These are phyloP conservation scores for Chloroidium sp. DNA, from an alignment of 163 green algal genomes.

Conservation along the genomic window DNA sequence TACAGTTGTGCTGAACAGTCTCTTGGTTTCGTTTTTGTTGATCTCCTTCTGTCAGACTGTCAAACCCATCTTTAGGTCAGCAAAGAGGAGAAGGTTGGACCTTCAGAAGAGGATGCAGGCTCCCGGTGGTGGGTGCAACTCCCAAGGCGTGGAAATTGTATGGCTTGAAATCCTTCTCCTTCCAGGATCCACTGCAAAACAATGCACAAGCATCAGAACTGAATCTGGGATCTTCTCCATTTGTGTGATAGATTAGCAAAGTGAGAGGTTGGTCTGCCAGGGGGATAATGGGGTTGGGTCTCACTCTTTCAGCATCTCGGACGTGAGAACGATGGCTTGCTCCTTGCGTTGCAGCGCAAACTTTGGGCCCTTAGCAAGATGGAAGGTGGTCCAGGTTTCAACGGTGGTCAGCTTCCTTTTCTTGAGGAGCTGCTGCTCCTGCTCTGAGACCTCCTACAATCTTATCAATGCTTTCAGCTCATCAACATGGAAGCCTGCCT, in stretches of 20 bases:
- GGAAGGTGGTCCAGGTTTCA: constrained; percentile 84
- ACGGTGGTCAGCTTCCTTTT: constrained; percentile 85
- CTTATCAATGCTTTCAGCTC: no score
- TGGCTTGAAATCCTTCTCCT: constrained; percentile 82
- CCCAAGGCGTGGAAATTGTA: constrained; percentile 96
- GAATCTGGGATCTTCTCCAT: no score
- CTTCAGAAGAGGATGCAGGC: constrained; percentile 97
- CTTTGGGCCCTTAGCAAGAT: constrained; percentile 78
- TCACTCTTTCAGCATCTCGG: constrained; percentile 86
- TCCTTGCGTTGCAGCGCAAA: constrained; percentile 90
- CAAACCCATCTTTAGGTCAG: background rate
- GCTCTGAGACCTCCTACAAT: constrained; percentile 38
- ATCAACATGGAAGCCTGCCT: no score
- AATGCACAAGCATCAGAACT: background rate
- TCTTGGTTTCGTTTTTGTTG: no score
- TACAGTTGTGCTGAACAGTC: background rate
- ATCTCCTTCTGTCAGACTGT: no score
- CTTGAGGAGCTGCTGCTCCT: constrained; percentile 63
- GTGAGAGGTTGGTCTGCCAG: no score
- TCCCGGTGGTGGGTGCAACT: constrained; percentile 45
- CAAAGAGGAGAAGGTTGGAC: constrained; percentile 22
- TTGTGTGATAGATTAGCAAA: no score
- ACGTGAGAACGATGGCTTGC: constrained; percentile 86
- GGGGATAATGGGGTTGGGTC: constrained; percentile 1
- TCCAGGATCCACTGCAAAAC: constrained; percentile 74